Percentiles rank a stretch among this genome's conserved stretches.
Conservation (phyloP, 176 grass and related monocot genomes). For the Tillandsia fasciculata region DNA sequence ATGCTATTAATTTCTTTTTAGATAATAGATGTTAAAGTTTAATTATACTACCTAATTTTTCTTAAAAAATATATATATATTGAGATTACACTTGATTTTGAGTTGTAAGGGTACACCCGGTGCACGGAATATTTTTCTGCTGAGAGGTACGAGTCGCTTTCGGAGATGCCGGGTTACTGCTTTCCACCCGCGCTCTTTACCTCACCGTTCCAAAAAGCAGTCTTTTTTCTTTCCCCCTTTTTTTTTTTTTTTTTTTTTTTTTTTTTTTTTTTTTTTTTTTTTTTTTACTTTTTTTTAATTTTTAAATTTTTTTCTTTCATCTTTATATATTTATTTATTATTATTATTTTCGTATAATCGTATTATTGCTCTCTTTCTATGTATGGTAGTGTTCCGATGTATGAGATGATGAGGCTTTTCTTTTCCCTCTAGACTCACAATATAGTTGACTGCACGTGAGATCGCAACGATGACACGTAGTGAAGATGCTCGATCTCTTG, state of each 20-base stretch:
- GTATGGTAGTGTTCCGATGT: no score
- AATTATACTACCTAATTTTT: no score
- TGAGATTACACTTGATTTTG: no score
- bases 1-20: no score
- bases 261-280: background rate
- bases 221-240: background rate
- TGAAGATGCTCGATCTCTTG: background rate
- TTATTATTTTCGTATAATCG: no score
- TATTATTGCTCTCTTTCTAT: no score
- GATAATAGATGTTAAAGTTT: no score
- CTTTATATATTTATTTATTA: background rate
- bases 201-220: background rate
- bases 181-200: background rate
- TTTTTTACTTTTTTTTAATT: background rate
- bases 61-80: no score
- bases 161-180: background rate
- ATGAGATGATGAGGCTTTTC: background rate
- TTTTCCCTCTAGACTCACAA: background rate
- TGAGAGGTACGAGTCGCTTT: background rate
- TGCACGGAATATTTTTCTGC: background rate
- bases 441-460: conserved; percentile 1
- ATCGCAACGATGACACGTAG: background rate
- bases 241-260: background rate
- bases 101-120: no score
- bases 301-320: background rate